phyloP scores from a whole-genome alignment of 2,329 filamentous ascomycete species.

The Samsoniella hepiali region DNA sequence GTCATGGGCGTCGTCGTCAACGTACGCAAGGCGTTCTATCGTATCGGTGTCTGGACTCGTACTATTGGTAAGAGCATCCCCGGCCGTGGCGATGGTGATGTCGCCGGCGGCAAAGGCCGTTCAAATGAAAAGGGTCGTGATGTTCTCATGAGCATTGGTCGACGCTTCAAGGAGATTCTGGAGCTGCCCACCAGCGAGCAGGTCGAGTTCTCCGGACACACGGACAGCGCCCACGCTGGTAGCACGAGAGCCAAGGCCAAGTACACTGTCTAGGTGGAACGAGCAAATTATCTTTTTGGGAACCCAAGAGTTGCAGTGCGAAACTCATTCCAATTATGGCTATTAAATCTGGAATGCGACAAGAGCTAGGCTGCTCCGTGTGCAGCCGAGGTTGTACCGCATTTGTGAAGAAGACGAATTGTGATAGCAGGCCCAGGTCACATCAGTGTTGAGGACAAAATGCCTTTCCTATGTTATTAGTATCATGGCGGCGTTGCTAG shows the following conservation, averaged over 20 bases:
- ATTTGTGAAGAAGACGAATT: background rate
- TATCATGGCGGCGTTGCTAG: slow-evolving; percentile 35
- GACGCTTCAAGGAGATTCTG: slow-evolving; percentile 88
- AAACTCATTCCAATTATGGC: background rate
- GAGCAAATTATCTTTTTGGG: background rate
- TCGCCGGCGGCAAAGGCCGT: slow-evolving; percentile 74
- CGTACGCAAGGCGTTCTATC: slow-evolving; percentile 96
- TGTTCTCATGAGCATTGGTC: slow-evolving; percentile 78
- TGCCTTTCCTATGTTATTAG: slow-evolving; percentile 22
- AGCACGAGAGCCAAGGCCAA: slow-evolving; percentile 96
- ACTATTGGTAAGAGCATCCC: slow-evolving; percentile 84
- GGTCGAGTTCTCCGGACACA: slow-evolving; percentile 96
- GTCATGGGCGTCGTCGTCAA: slow-evolving; percentile 99
- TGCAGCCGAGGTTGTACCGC: background rate
- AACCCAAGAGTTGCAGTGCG: slow-evolving; percentile 17
- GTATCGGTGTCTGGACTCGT: slow-evolving; percentile 95
- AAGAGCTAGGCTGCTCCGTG: background rate
- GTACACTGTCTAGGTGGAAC: slow-evolving; percentile 70
- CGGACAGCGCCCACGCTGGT: slow-evolving; percentile 86
- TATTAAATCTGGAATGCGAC: background rate
- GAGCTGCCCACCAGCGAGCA: slow-evolving; percentile 71
- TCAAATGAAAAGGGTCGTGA: slow-evolving; percentile 79
- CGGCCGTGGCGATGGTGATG: slow-evolving; percentile 68
- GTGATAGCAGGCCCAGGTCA: background rate
- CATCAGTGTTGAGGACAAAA: slow-evolving; percentile 4